phyloP scores from a whole-genome alignment of 2,329 filamentous ascomycete genomes.

The Fusarium cicatricum region DNA sequence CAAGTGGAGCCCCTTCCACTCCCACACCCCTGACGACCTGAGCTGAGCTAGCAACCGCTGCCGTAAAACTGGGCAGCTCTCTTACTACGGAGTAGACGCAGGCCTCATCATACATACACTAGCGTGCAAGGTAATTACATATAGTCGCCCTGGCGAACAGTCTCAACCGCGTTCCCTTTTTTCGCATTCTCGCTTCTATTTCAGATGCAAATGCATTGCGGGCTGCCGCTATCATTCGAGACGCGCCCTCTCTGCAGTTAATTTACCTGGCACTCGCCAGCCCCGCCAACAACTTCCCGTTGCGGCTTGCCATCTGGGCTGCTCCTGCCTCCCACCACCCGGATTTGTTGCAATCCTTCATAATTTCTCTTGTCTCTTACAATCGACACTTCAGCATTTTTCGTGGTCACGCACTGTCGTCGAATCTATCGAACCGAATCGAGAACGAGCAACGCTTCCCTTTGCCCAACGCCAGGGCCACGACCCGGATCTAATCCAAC shows the following conservation, averaged over 20 bases:
- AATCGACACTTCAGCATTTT: conserved; percentile 4
- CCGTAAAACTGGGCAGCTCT: conserved; percentile 27
- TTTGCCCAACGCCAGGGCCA: conserved; percentile 11
- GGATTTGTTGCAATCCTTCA: background rate
- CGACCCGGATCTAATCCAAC: conserved; percentile 5
- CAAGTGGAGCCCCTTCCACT: conserved; percentile 22
- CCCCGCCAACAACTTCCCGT: conserved; percentile 17
- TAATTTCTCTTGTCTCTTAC: conserved; percentile 7
- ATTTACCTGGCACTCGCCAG: conserved; percentile 34
- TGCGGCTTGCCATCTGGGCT: conserved; percentile 1
- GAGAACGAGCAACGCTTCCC: background rate
- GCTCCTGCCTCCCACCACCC: conserved; percentile 1
- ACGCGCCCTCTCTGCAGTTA: conserved; percentile 31
- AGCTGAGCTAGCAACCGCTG: conserved; percentile 27
- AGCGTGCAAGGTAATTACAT: conserved; percentile 27
- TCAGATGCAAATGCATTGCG: conserved; percentile 3
- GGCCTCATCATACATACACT: background rate
- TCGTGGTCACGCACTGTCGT: conserved; percentile 4
- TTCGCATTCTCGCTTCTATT: conserved; percentile 17
- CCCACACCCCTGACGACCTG: conserved; percentile 26
- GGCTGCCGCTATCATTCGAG: conserved; percentile 2
- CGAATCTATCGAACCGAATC: conserved; percentile 7
- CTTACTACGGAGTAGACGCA: conserved; percentile 1
- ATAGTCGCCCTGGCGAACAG: conserved; percentile 10
- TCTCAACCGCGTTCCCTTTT: background rate